These are phyloP conservation scores for Osmanthus fragrans DNA, from an alignment of 257 asterid species.

Conservation along the genomic window DNA sequence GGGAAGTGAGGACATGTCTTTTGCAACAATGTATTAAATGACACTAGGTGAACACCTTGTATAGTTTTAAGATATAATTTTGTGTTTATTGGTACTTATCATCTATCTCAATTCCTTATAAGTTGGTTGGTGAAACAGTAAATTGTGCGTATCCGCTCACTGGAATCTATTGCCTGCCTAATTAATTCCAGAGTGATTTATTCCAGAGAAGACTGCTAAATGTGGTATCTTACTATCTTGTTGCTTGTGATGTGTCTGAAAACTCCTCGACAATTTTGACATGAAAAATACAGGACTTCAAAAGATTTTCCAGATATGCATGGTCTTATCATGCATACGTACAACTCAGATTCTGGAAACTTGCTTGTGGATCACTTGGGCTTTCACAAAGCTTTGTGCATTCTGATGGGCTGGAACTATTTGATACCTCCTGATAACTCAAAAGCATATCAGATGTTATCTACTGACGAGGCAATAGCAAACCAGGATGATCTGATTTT, in stretches of 20 bases:
- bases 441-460: constrained; percentile 73
- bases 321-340: constrained; percentile 81
- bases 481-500: constrained; percentile 75
- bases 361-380: constrained; percentile 83
- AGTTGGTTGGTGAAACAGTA: constrained; percentile 8
- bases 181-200: constrained; percentile 2
- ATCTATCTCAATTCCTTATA: neutral
- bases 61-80: neutral
- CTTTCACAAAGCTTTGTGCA: constrained; percentile 88
- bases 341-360: constrained; percentile 65
- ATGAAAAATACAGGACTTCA: constrained; percentile 78
- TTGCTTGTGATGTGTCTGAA: constrained; percentile 38
- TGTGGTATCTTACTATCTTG: constrained; percentile 28
- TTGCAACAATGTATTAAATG: neutral
- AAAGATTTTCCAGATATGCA: constrained; percentile 80
- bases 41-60: neutral
- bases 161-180: neutral
- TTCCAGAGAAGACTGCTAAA: neutral
- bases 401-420: constrained; percentile 96
- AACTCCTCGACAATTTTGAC: constrained; percentile 52
- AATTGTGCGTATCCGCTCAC: neutral
- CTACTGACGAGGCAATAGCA: constrained; percentile 76
- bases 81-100: neutral
- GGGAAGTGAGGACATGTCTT: constrained; percentile 9
- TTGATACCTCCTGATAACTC: constrained; percentile 75